Evolutionary conservation across 768 basidiomycete species (phyloP).

Genomic region (Boletus tylopilopsis): DNA sequence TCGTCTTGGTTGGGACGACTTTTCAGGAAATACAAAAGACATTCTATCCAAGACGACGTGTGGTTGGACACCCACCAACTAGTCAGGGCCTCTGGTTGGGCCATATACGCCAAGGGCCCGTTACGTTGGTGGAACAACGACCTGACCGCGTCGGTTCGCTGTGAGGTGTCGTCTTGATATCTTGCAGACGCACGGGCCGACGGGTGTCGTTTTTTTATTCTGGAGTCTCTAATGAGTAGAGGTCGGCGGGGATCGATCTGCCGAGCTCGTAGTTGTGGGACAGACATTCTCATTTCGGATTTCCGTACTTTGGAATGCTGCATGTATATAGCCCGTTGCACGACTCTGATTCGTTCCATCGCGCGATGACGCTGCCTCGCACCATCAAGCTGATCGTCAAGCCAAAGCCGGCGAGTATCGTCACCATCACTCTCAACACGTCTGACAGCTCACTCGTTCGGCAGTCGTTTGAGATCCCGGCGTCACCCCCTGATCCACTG

Average conservation of each 20-base stretch:
- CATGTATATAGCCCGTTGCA: not conserved
- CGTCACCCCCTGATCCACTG: slow-evolving; percentile 22
- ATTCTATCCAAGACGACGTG: too few species aligned
- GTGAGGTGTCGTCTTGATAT: slow-evolving; percentile 54
- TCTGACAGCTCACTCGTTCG: not conserved
- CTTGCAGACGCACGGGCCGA: slow-evolving; percentile 41
- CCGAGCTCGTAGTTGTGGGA: slow-evolving; percentile 65
- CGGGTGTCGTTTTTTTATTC: slow-evolving; percentile 31
- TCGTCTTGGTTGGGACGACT: too few species aligned
- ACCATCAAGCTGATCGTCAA: slow-evolving; percentile 24
- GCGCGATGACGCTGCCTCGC: slow-evolving; percentile 15
- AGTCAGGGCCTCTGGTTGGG: slow-evolving; percentile 65
- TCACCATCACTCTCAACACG: too few species aligned
- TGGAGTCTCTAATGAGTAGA: slow-evolving; percentile 61
- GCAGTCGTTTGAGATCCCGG: slow-evolving; percentile 28
- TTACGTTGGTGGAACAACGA: slow-evolving; percentile 73
- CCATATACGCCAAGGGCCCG: slow-evolving; percentile 49
- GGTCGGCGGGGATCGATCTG: slow-evolving; percentile 30
- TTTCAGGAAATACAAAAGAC: too few species aligned
- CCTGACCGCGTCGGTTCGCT: slow-evolving; percentile 40
- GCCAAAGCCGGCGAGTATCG: slow-evolving; percentile 29
- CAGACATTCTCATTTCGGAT: slow-evolving; percentile 39
- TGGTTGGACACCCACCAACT: slow-evolving; percentile 39
- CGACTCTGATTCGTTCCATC: too few species aligned
- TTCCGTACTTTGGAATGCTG: slow-evolving; percentile 9